Evolutionary conservation across 179 eudicot genomes (phyloP), one percentile per base, ranked within the genome.

Genomic region (Silene noctiflora): DNA sequence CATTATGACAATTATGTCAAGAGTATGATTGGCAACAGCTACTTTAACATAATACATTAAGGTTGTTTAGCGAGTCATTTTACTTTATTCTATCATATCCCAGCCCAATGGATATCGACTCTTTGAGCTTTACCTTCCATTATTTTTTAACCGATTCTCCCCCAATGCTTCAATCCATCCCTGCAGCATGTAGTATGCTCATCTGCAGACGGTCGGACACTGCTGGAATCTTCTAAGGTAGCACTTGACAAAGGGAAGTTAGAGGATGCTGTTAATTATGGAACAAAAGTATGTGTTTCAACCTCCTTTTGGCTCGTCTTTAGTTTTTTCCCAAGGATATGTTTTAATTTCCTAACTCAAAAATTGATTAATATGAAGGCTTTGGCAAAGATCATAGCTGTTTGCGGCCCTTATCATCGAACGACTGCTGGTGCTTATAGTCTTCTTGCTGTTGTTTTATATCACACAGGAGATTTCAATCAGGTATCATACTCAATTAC

Each of bases 381-480:
- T 77, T 85, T 95, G 77, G 88, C 97, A 69, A 95, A 91, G 85
- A 91, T 93, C 89, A 91, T 95, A 73, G 97, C 97, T 66, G 97
- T 95, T 53, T 93, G 99, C 81, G 99, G 99, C 64, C 98, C 99
- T 62, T 91, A 90, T 83, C 98, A 95, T 77, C 92, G 98, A 80
- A 85, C 89, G 53, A 95, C 97, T 58, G 99, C 99, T 55, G 89
- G 98, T 76, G 97, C 98, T 61, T 95, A 95, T 80, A 93, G 99
- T 81, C 96, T 95, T 75, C 86, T 95, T 58, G 97, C 99, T 51
- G 99, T 95, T 13, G 99, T 95, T 70, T 89, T 95, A 75, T 95
- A 95, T 80, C 99, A 95, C 83, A 95, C 98, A n/a, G 99, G 99
- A 73, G 99, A 95, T 69, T 95, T 95, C 79, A 93, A 95, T 89